These are phyloP conservation scores for Lasiosphaeria miniovina DNA, from an alignment of 495 filamentous ascomycete genomes.

Conservation along the genomic window DNA sequence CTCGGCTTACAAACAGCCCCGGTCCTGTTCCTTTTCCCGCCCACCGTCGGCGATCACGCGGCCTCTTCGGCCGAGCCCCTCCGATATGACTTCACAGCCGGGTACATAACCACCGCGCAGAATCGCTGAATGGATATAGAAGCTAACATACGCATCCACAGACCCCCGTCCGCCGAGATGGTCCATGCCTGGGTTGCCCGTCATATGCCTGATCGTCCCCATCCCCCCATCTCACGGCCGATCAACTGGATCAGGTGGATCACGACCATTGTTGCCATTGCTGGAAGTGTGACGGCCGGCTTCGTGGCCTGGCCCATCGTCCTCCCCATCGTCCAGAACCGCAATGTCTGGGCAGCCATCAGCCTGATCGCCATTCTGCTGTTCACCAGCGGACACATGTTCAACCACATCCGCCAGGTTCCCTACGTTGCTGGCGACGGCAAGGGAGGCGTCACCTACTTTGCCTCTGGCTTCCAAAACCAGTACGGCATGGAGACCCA, in stretches of 20 bases:
- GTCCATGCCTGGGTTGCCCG: conserved; percentile 75
- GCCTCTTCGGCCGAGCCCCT: conserved; percentile 64
- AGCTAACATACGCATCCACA: conserved; percentile 29
- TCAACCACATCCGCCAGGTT: conserved; percentile 95
- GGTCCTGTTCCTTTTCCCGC: conserved; percentile 82
- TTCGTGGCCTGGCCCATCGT: conserved; percentile 79
- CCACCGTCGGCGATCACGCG: conserved; percentile 81
- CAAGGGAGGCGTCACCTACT: conserved; percentile 82
- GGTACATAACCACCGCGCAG: conserved; percentile 51
- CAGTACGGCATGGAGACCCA: conserved; percentile 97
- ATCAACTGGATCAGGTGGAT: conserved; percentile 81
- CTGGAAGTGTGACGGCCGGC: conserved; percentile 64
- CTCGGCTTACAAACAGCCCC: conserved; percentile 93
- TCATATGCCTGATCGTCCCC: conserved; percentile 70
- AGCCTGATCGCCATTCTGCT: conserved; percentile 87
- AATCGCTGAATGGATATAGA: too few relatives aligned
- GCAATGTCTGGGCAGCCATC: conserved; percentile 90
- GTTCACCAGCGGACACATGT: conserved; percentile 98
- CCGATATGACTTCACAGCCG: conserved; percentile 79
- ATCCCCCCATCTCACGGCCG: conserved; percentile 74
- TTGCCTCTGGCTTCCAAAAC: conserved; percentile 90
- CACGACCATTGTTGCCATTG: conserved; percentile 59
- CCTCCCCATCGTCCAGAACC: conserved; percentile 81
- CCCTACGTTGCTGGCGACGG: conserved; percentile 92
- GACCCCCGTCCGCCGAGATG: conserved; percentile 70